A percentile compares a stretch with the other conserved stretches of the same genome.
phyloP scores from a whole-genome alignment of 2,329 filamentous ascomycete species.

The Chalara sp. region DNA sequence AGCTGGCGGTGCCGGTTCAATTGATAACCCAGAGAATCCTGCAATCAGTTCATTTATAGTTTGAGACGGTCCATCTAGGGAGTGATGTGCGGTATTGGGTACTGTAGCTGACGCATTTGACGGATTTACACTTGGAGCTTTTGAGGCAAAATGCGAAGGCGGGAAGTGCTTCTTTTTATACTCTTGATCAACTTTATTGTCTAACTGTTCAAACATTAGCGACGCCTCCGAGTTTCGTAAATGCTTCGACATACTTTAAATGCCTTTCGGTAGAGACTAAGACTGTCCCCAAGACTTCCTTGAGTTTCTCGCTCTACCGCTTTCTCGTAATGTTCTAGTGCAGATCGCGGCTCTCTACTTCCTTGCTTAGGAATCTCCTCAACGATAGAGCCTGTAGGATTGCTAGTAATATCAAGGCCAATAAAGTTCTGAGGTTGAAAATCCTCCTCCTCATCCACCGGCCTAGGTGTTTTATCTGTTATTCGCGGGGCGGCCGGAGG shows the following conservation, averaged over 20 bases:
- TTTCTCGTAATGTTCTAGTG: slow-evolving; percentile 86
- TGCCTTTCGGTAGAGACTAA: slow-evolving; percentile 82
- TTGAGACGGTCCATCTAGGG: slow-evolving; percentile 46
- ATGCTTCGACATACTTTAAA: slow-evolving; percentile 57
- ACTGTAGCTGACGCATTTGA: slow-evolving; percentile 45
- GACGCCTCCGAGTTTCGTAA: too few species aligned
- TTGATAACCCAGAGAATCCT: slow-evolving; percentile 65
- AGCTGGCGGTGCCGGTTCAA: slow-evolving; percentile 59
- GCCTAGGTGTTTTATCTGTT: slow-evolving; percentile 6
- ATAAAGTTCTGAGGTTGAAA: slow-evolving; percentile 5
- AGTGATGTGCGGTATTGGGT: slow-evolving; percentile 47
- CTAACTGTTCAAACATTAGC: slow-evolving; percentile 50
- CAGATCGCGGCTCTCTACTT: slow-evolving; percentile 56
- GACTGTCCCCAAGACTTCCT: slow-evolving; percentile 81
- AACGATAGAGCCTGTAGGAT: not conserved
- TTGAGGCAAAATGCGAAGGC: slow-evolving; percentile 45
- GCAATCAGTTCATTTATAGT: slow-evolving; percentile 64
- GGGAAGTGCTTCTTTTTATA: slow-evolving; percentile 94
- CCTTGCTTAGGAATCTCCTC: slow-evolving; percentile 9
- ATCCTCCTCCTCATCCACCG: slow-evolving; percentile 11
- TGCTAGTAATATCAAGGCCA: slow-evolving; percentile 8
- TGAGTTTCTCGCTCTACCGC: slow-evolving; percentile 83
- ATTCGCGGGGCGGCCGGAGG: slow-evolving; percentile 13
- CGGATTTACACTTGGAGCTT: slow-evolving; percentile 24
- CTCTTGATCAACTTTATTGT: slow-evolving; percentile 72